Base-by-base conservation (phyloP, 2,329 filamentous ascomycete species). In the Botrytis tulipae region DNA sequence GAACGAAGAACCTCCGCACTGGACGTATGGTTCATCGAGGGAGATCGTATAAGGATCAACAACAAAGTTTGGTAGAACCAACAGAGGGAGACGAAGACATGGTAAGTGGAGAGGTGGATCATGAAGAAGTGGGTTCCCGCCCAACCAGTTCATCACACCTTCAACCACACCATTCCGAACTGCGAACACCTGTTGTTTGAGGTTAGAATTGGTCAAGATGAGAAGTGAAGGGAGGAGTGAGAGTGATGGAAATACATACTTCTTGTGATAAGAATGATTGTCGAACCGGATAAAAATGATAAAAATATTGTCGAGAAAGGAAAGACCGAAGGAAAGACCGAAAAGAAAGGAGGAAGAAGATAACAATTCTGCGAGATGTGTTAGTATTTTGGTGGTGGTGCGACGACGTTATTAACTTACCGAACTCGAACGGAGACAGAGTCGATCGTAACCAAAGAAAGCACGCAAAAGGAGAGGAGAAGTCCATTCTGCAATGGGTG, bases 21-120 rank as follows among this genome's bases (percentile, higher is more conserved):
- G 35, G 59, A 61, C 59, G 59, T 61, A 61, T 61, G 59, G 59
- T 61, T 61, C 32, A 61, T 61, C 59, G 32, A 61, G 59, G 35
- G 59, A 61, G 59, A 61, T 2, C 59, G 59, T 61, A 61, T 61
- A 61, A 61, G 59, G 32, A 35, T 25, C 22, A 37, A 37, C 59
- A 61, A 61, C 51, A 35, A 25, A 37, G 35, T 22, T 40, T 25
- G 22, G 35, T n/a, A 35, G 14, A 25, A 40, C n/a, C 35, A 61
- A 61, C 12, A 12, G 59, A 40, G 59, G 59, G 5, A 61, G 59
- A 40, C 59, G 5, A 61, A 61, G 59, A 61, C 59, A 37, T 40
- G 35, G 59, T 61, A 61, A 61, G 59, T 61, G 59, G 35, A 61
- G 59, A 61, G 59, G 35, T 37, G 59, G 59, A 61, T 40, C 59